Percentiles rank a stretch among this genome's conserved stretches.
Evolutionary conservation across 257 asterid species (phyloP).

Genomic region (Capsicum rhomboideum): DNA sequence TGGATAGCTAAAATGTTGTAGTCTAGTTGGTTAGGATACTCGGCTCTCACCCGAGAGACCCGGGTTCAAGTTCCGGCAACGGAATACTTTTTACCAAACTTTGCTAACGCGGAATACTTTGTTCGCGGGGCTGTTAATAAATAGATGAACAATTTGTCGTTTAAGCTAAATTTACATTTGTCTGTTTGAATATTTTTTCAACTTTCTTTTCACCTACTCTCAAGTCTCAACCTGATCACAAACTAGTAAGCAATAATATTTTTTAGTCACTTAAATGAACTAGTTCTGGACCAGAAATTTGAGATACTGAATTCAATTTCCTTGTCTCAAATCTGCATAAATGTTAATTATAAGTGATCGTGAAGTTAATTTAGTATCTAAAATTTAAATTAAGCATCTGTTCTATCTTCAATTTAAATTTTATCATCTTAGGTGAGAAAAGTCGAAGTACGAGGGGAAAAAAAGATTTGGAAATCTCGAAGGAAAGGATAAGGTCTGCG

Average conservation of each 20-base stretch:
- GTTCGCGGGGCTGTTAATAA: too few species aligned
- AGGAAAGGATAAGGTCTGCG: too few species aligned
- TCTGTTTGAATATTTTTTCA: not conserved
- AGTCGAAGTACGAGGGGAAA: not conserved
- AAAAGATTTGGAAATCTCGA: not conserved
- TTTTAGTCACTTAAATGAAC: not conserved
- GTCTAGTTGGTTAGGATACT: too few species aligned
- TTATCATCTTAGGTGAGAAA: not conserved
- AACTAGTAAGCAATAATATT: too few species aligned
- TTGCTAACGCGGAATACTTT: too few species aligned
- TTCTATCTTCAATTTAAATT: not conserved
- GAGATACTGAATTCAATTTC: not conserved
- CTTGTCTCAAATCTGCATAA: not conserved
- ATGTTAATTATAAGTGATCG: too few species aligned
- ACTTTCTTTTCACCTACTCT: not conserved
- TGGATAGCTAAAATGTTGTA: conserved; percentile 43
- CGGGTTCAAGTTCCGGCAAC: conserved; percentile 94
- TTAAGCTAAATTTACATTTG: not conserved
- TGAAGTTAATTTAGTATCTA: too few species aligned
- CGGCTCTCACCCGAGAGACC: conserved; percentile 99
- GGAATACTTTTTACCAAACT: not conserved
- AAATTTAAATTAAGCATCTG: too few species aligned
- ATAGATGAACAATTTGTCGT: not conserved
- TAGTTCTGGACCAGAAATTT: not conserved
- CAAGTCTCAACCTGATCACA: not conserved